phyloP scores from a whole-genome alignment of 352 stramenopile species.

The Pythium angustatum region DNA sequence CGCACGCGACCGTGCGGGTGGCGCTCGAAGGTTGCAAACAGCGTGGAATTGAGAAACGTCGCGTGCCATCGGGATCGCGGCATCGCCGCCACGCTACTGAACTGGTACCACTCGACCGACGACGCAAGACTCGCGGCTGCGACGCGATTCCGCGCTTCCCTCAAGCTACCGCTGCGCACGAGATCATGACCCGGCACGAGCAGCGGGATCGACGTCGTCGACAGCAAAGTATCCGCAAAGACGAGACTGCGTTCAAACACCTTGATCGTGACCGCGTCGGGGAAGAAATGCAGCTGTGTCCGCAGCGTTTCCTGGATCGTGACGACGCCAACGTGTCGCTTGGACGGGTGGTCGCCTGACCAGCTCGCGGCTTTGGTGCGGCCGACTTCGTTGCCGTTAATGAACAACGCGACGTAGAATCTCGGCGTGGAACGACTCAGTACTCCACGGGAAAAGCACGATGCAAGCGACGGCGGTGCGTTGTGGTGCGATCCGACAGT shows the following conservation, averaged over 20 bases:
- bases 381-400: conserved; percentile 34
- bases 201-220: conserved; percentile 50
- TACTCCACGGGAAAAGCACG: background rate
- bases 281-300: conserved; percentile 53
- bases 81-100: conserved; percentile 52
- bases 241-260: conserved; percentile 52
- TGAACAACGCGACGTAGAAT: conserved; percentile 30
- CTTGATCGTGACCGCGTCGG: conserved; percentile 42
- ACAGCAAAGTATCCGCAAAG: conserved; percentile 42
- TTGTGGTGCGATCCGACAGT: background rate
- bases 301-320: conserved; percentile 49
- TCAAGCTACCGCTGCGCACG: background rate
- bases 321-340: conserved; percentile 32
- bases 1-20: conserved; percentile 50
- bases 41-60: conserved; percentile 58
- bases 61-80: conserved; percentile 46
- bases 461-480: background rate
- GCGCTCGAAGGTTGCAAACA: conserved; percentile 43
- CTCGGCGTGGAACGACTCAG: background rate
- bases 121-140: conserved; percentile 47
- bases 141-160: conserved; percentile 19
- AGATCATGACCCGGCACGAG: conserved; percentile 47
- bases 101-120: conserved; percentile 76
- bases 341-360: background rate
- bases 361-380: conserved; percentile 28